phyloP scores from a whole-genome alignment of 768 basidiomycete species.

The Psilocybe sp. region DNA sequence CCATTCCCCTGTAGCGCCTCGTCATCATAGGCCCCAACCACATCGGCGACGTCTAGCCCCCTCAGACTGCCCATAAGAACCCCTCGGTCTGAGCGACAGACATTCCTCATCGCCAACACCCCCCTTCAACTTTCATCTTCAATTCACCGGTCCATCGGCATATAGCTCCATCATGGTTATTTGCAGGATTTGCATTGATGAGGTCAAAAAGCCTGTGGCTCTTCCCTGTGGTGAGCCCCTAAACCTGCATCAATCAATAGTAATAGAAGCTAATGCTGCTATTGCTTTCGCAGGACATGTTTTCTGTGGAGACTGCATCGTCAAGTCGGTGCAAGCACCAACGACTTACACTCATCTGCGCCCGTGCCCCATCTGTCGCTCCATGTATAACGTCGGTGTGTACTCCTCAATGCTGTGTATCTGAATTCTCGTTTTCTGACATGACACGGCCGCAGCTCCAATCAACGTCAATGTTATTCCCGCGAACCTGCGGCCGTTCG shows the following conservation, averaged over 20 bases:
- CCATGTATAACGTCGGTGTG: slow-evolving; percentile 53
- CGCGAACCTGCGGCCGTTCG: slow-evolving; percentile 53
- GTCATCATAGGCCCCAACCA: slow-evolving; percentile 10
- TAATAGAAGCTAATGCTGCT: slow-evolving; percentile 1
- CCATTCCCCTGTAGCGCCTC: neutral
- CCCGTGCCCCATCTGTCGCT: slow-evolving; percentile 57
- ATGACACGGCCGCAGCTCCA: slow-evolving; percentile 30
- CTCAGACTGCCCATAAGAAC: no score
- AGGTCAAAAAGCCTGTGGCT: slow-evolving; percentile 51
- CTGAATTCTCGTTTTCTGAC: neutral
- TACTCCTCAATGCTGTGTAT: slow-evolving; percentile 5
- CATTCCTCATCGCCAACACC: neutral
- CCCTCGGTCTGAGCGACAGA: no score
- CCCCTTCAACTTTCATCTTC: neutral
- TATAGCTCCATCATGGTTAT: slow-evolving; percentile 32
- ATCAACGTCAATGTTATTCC: slow-evolving; percentile 51
- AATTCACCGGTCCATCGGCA: slow-evolving; percentile 15
- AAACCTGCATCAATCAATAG: neutral
- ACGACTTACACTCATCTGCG: slow-evolving; percentile 45
- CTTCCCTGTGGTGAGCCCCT: slow-evolving; percentile 57
- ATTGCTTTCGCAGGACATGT: slow-evolving; percentile 46
- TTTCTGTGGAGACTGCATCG: slow-evolving; percentile 61
- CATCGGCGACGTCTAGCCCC: no score
- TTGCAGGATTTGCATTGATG: slow-evolving; percentile 62
- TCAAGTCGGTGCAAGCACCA: slow-evolving; percentile 45